These are phyloP conservation scores for Penicillium crystallinum DNA, from an alignment of 495 filamentous ascomycete species.

Conservation along the genomic window DNA sequence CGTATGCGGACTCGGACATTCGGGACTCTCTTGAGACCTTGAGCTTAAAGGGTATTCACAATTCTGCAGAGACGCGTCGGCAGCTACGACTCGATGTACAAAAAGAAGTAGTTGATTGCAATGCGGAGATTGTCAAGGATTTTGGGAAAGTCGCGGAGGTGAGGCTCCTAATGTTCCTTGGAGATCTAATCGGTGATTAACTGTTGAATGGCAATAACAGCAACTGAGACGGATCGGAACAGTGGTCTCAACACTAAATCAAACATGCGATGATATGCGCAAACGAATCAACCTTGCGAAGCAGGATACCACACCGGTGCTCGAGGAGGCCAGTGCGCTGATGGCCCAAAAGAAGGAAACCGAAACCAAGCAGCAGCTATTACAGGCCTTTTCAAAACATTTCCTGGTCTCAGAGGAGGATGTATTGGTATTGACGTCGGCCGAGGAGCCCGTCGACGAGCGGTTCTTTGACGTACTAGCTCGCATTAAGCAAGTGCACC, in stretches of 20 bases:
- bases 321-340: constrained; percentile 73
- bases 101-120: constrained; percentile 88
- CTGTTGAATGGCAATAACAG: constrained; percentile 31
- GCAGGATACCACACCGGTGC: constrained; percentile 66
- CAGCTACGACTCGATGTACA: constrained; percentile 80
- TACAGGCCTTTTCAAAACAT: constrained; percentile 77
- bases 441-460: constrained; percentile 76
- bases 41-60: constrained; percentile 64
- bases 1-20: constrained; percentile 90
- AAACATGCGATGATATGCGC: constrained; percentile 76
- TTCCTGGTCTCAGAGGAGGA: constrained; percentile 84
- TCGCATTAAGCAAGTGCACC: constrained; percentile 79
- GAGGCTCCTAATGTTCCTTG: constrained; percentile 11
- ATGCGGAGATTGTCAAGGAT: constrained; percentile 84
- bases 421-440: constrained; percentile 61
- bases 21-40: constrained; percentile 76
- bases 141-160: constrained; percentile 92
- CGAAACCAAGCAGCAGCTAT: constrained; percentile 78
- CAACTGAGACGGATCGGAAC: constrained; percentile 84
- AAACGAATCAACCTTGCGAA: constrained; percentile 68
- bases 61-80: constrained; percentile 74
- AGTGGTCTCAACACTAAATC: constrained; percentile 71
- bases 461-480: constrained; percentile 77
- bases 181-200: constrained; percentile 7
- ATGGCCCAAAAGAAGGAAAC: constrained; percentile 69